Conservation (phyloP, 805 yeast genomes). For the Hanseniaspora singularis region DNA sequence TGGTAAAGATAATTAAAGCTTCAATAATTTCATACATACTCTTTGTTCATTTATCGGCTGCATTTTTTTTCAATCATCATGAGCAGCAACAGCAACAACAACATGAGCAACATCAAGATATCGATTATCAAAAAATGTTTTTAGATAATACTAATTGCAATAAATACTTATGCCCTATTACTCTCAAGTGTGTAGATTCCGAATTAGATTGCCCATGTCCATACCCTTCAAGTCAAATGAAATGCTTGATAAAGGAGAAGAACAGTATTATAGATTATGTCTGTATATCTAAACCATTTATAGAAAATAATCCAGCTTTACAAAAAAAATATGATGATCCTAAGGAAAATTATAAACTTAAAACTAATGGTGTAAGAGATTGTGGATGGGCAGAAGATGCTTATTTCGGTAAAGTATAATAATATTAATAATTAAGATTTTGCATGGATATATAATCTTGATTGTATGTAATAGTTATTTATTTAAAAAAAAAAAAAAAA, state of each 20-base stretch:
- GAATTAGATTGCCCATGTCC: constrained; percentile 81
- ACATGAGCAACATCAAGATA: constrained; percentile 28
- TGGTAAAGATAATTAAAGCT: too few species aligned
- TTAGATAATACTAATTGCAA: constrained; percentile 38
- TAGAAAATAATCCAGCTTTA: constrained; percentile 33
- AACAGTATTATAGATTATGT: constrained; percentile 36
- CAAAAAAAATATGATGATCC: constrained; percentile 34
- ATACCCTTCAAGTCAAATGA: constrained; percentile 70
- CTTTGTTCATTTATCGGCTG: too few species aligned
- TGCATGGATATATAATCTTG: too few species aligned
- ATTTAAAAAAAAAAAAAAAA: too few species aligned
- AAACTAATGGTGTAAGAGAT: constrained; percentile 47
- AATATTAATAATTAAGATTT: neutral
- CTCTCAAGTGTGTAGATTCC: constrained; percentile 59
- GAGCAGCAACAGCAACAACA: constrained; percentile 31
- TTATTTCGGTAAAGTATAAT: constrained; percentile 43
- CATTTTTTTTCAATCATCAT: constrained; percentile 31
- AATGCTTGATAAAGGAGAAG: constrained; percentile 64
- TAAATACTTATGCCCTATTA: constrained; percentile 69
- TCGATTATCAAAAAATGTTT: constrained; percentile 29
- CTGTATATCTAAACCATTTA: constrained; percentile 70
- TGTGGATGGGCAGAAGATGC: constrained; percentile 79
- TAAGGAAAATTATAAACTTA: constrained; percentile 36
- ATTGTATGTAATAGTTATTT: too few species aligned
- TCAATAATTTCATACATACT: too few species aligned